Evolutionary conservation across 139 green algal genomes (phyloP), one percentile per base, ranked within the genome.

Genomic region (Coelastrella sp.): DNA sequence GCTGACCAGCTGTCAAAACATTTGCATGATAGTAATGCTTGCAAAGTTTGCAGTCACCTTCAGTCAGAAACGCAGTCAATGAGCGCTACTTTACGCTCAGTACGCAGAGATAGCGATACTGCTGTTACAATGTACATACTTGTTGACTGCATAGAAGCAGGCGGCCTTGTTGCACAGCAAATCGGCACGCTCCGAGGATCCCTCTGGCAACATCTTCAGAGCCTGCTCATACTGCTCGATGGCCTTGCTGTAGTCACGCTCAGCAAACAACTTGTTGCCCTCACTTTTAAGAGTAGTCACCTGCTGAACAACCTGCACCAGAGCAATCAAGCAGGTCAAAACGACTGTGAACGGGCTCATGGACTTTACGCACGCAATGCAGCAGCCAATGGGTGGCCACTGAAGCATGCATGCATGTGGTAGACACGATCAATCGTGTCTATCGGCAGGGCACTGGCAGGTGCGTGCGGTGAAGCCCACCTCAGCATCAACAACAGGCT

Each of bases 111-210:
- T n/a, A n/a, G n/a, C n/a, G 25, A 35, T 57, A 2, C 41, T 57
- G 41, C 78, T 37, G 43, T 27, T 45, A n/a, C 35, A 9, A 43
- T 35, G 8, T 48, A 79, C 91, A 32, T 84, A 96, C 89, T 86
- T 91, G 79, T 93, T 94, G 53, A 90, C 72, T 60, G 93, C 90
- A 62, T 96, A 92, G 79, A 92, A 93, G 91, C 95, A 98, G 19
- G 93, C 94, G 5, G 94, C 94, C 84, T 95, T 96, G 85, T 96
- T 96, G 89, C 84, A 89, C 79, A 94, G 89, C 68, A 98, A 86
- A 51, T 96, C 88, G 0, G 91, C 89, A 32, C 84, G 79, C 60
- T 97, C 95, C 4, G 86, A 6, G n/a, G 83, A 74, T 50, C 59
- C 84, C 0, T 89, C 73, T 1, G 90, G 83, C 66, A 94, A 73